Evolutionary conservation across 2,329 filamentous ascomycete genomes (phyloP).

Genomic region (Zymoseptoria brevis): DNA sequence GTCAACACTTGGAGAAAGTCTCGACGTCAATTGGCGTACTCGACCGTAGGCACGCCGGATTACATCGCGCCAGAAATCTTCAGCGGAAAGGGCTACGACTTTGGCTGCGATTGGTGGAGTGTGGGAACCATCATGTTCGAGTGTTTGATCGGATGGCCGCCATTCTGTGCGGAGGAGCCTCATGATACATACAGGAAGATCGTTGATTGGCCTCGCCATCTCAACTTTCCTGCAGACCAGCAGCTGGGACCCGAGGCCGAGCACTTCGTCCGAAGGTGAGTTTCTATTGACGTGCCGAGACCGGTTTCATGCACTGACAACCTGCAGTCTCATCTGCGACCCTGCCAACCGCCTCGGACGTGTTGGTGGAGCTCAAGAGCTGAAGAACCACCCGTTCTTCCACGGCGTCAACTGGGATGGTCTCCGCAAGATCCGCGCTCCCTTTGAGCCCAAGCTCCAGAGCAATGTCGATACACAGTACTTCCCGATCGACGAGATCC

Average conservation of each 20-base stretch:
- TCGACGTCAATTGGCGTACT: constrained; percentile 91
- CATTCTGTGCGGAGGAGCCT: constrained; percentile 95
- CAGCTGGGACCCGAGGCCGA: constrained; percentile 82
- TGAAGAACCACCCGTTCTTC: constrained; percentile 95
- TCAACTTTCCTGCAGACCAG: constrained; percentile 96
- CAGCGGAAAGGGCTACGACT: constrained; percentile 90
- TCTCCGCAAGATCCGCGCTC: constrained; percentile 83
- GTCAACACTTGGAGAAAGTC: constrained; percentile 99
- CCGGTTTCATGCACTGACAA: constrained; percentile 1
- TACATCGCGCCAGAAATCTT: constrained; percentile 99
- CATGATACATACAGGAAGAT: constrained; percentile 99
- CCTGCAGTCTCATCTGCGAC: constrained; percentile 78
- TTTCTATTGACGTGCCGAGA: constrained; percentile 5
- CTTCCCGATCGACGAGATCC: constrained; percentile 98
- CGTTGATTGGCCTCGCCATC: constrained; percentile 90
- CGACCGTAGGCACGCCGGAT: constrained; percentile 93
- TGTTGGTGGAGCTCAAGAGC: constrained; percentile 73
- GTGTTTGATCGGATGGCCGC: constrained; percentile 95
- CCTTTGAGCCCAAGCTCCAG: constrained; percentile 87
- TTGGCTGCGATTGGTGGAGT: constrained; percentile 98
- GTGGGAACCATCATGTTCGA: constrained; percentile 99
- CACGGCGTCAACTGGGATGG: constrained; percentile 91
- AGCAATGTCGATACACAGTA: constrained; percentile 95
- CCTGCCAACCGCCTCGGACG: constrained; percentile 84
- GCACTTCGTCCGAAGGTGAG: constrained; percentile 81